These are phyloP conservation scores for Citrus hindsii DNA, from an alignment of 345 rosid genomes.

Conservation along the genomic window DNA sequence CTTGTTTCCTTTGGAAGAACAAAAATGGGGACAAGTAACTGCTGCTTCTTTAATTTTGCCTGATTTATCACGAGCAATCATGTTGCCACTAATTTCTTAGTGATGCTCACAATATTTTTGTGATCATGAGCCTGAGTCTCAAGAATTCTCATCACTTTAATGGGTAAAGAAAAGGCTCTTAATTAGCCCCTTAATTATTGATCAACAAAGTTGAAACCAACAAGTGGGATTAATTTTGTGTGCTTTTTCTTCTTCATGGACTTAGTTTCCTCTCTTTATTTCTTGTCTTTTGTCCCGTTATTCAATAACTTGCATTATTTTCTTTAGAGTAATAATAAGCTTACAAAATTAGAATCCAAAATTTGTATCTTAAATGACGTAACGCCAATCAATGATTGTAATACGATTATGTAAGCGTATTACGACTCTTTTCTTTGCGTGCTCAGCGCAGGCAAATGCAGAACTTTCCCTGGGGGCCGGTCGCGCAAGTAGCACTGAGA, in stretches of 20 bases:
- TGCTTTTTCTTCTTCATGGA: too few relatives aligned
- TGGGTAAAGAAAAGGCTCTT: too few relatives aligned
- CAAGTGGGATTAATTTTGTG: too few relatives aligned
- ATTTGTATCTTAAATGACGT: too few relatives aligned
- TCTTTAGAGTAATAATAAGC: too few relatives aligned
- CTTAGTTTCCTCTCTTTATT: not conserved
- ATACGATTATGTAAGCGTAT: too few relatives aligned
- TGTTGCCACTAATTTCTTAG: not conserved
- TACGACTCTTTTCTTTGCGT: too few relatives aligned
- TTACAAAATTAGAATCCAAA: too few relatives aligned
- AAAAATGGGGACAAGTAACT: not conserved
- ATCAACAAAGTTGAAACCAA: too few relatives aligned
- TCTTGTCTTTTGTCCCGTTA: not conserved
- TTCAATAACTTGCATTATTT: too few relatives aligned
- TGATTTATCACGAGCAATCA: not conserved
- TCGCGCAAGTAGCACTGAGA: conserved; percentile 30
- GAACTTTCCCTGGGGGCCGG: conserved; percentile 27
- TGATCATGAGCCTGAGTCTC: not conserved
- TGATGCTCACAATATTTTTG: not conserved
- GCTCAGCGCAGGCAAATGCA: conserved; percentile 27
- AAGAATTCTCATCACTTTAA: not conserved
- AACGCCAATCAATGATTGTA: too few relatives aligned
- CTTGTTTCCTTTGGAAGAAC: not conserved
- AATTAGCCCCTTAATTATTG: too few relatives aligned
- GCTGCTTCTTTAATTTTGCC: not conserved